These are phyloP conservation scores for Coemansia sp. DNA, from an alignment of 192 early-diverging fungal genomes.

Conservation along the genomic window DNA sequence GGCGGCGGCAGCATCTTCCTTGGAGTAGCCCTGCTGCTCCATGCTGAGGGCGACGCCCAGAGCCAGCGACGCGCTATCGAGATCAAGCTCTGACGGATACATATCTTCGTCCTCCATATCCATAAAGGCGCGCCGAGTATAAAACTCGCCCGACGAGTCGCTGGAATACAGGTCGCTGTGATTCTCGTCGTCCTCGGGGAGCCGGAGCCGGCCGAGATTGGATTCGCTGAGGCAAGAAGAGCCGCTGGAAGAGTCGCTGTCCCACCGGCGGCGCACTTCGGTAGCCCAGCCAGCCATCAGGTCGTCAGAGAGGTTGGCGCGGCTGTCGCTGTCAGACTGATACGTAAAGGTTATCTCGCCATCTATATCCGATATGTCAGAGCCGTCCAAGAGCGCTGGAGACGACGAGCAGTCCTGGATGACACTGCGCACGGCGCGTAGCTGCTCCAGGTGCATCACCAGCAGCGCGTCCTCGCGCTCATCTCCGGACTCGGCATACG, in stretches of 20 bases:
- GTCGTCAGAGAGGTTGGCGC: constrained; percentile 34
- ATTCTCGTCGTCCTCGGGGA: constrained; percentile 34
- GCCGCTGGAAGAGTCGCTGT: constrained; percentile 19
- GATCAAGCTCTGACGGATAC: constrained; percentile 33
- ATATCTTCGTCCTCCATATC: constrained; percentile 19
- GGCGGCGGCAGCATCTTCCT: constrained; percentile 44
- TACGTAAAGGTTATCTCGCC: constrained; percentile 45
- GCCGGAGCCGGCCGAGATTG: constrained; percentile 33
- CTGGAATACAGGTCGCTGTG: constrained; percentile 44
- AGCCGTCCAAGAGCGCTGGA: constrained; percentile 30
- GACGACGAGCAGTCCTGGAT: constrained; percentile 40
- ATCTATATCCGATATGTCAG: constrained; percentile 12
- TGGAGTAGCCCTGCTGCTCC: constrained; percentile 57
- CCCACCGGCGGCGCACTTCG: constrained; percentile 33
- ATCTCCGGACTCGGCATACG: constrained; percentile 13
- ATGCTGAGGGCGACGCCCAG: constrained; percentile 56
- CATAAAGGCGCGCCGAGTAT: constrained; percentile 41
- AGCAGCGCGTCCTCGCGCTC: constrained; percentile 49
- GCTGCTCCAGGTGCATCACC: constrained; percentile 51
- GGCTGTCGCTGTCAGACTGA: constrained; percentile 14
- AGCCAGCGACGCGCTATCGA: constrained; percentile 53
- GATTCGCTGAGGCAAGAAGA: constrained; percentile 40
- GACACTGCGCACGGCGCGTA: constrained; percentile 46
- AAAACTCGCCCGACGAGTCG: constrained; percentile 53
- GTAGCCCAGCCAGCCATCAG: constrained; percentile 46